Evolutionary conservation across 805 yeast species (phyloP).

Genomic region (Metschnikowia hibisci): DNA sequence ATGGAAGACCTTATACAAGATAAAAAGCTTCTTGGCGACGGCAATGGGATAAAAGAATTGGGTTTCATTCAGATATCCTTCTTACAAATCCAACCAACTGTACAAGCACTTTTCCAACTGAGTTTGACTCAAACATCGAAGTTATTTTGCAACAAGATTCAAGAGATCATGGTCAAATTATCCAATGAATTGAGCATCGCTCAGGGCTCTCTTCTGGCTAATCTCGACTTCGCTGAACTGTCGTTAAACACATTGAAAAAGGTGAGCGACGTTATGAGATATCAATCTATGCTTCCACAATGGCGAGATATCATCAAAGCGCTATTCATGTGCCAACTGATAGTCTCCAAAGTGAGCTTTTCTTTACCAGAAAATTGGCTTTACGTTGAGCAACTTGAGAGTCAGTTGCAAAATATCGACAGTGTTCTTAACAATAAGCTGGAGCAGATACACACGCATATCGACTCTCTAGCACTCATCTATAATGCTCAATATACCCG

Average conservation of each 20-base stretch:
- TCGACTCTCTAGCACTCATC: slow-evolving; percentile 39
- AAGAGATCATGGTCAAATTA: background rate
- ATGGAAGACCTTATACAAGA: background rate
- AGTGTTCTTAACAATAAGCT: slow-evolving; percentile 36
- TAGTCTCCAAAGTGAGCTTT: slow-evolving; percentile 42
- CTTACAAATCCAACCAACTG: slow-evolving; percentile 3
- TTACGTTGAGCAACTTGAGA: slow-evolving; percentile 58
- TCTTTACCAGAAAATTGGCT: slow-evolving; percentile 54
- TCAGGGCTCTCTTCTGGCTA: slow-evolving; percentile 3
- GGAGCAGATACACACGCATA: slow-evolving; percentile 36
- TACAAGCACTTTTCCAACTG: slow-evolving; percentile 1
- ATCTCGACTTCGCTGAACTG: background rate
- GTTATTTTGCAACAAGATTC: slow-evolving; percentile 6
- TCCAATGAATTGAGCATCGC: slow-evolving; percentile 7
- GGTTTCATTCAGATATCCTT: slow-evolving; percentile 6
- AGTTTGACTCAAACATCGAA: background rate
- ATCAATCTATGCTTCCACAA: background rate
- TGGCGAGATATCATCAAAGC: slow-evolving; percentile 12
- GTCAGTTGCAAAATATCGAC: slow-evolving; percentile 40
- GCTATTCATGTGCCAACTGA: slow-evolving; percentile 28
- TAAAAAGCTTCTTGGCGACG: background rate
- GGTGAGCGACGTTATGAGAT: background rate
- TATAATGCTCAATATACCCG: slow-evolving; percentile 39
- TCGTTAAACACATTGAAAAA: background rate
- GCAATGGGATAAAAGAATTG: background rate